Evolutionary conservation across 805 yeast species (phyloP), one percentile per base, ranked within the genome.

Genomic region (Saturnispora hagleri): DNA sequence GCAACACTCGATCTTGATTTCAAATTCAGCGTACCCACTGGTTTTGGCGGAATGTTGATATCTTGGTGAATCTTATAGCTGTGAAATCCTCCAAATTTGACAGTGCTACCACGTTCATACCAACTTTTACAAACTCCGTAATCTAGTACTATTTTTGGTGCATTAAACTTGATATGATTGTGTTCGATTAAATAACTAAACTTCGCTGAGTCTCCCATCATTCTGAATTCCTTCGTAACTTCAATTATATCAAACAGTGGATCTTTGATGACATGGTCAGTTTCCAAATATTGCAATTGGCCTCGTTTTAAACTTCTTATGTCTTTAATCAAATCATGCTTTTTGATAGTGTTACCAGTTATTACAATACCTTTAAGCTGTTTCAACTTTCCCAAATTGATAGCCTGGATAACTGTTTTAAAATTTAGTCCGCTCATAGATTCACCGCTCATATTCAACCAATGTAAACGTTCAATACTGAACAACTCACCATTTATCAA

Each of bases 131-230:
- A 44, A 5, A 54, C 45, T 20, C 53, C 54, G 41, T 48, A 48
- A 43, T 54, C 56, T 38, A 54, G 36, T 4, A 49, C 2, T 2
- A 47, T 9, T 1, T 31, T 35, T n/a, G 36, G 46, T 4, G 3
- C 13, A 17, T 46, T 33, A 15, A 27, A 38, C 12, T 35, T 17
- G 6, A 46, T 33, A 3, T 26, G 18, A 4, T 46, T 46, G 6
- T 31, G 38, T 26, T 40, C 20, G 3, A n/a, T 7, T 13, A 55
- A 26, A 27, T 53, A 54, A 24, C 18, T 20, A 2, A 51, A 35
- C 35, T 55, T 55, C 20, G 41, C 51, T 5, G 51, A 52, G 47
- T 55, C 58, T 8, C 40, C 47, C 51, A 46, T 48, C 20, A 53
- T 35, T 20, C 50, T 40, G 18, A 51, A 55, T 20, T 51, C 54